Evolutionary conservation across 495 filamentous ascomycete species (phyloP).

Genomic region (Xylaria flabelliformis): DNA sequence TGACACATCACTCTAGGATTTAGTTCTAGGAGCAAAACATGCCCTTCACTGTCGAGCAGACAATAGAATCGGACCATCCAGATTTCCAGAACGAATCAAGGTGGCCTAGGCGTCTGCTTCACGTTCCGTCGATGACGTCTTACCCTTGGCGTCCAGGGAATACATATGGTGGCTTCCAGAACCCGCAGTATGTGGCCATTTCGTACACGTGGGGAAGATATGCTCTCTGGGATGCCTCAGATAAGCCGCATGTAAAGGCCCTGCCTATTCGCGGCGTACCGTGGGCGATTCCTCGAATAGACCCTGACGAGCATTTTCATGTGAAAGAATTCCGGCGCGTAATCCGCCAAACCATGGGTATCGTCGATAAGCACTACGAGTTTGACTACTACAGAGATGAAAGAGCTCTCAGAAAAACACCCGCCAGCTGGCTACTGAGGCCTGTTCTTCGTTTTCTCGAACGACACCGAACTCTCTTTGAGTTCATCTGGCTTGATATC

Average conservation of each 20-base stretch:
- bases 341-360: background rate
- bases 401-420: background rate
- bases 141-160: background rate
- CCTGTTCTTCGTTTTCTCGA: background rate
- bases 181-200: background rate
- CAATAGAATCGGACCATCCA: background rate
- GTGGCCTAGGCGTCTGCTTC: background rate
- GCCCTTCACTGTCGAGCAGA: background rate
- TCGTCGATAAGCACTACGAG: background rate
- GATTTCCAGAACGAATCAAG: background rate
- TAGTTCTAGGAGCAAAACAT: background rate
- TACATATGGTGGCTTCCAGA: background rate
- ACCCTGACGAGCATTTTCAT: background rate
- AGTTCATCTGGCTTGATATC: conserved; percentile 24
- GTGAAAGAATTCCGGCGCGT: background rate
- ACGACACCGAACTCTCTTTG: background rate
- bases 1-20: background rate
- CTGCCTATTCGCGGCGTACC: conserved; percentile 1
- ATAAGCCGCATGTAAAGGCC: background rate
- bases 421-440: background rate
- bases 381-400: background rate
- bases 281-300: background rate
- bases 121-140: background rate
- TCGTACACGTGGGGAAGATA: conserved; percentile 3
- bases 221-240: background rate